A percentile compares a stretch with the other conserved stretches of the same genome.
These are phyloP conservation scores for Globisporangium iwayamae DNA, from an alignment of 352 stramenopile species.

Conservation along the genomic window DNA sequence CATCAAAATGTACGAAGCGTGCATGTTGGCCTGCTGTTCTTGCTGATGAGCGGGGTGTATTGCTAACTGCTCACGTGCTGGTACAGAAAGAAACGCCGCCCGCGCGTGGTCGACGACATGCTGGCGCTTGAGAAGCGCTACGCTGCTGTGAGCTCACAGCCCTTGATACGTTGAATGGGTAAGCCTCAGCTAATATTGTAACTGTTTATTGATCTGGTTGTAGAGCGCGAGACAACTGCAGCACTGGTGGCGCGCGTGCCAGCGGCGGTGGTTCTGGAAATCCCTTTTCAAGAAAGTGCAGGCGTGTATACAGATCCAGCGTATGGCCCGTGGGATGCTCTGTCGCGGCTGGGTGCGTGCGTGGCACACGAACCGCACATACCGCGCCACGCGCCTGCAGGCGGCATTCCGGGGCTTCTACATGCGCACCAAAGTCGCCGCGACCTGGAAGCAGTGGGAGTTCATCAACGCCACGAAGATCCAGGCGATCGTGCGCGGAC, in stretches of 20 bases:
- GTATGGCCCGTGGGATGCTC: constrained; percentile 45
- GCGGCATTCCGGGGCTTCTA: constrained; percentile 55
- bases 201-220: neutral
- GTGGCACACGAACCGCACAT: constrained; percentile 56
- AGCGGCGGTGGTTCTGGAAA: constrained; percentile 40
- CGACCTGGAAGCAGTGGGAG: constrained; percentile 56
- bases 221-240: constrained; percentile 48
- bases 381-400: constrained; percentile 53
- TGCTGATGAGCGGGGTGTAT: neutral
- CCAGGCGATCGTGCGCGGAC: constrained; percentile 55
- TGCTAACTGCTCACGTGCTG: neutral
- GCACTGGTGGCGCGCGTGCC: constrained; percentile 48
- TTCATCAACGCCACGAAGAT: constrained; percentile 54
- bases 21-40: neutral
- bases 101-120: constrained; percentile 73
- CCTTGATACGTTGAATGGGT: neutral
- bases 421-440: constrained; percentile 33
- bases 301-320: constrained; percentile 52
- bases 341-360: constrained; percentile 38
- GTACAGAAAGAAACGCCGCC: constrained; percentile 41
- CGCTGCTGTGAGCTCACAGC: constrained; percentile 21
- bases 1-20: constrained; percentile 29
- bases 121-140: constrained; percentile 58
- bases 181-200: neutral
- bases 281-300: constrained; percentile 38